These are phyloP conservation scores for Parastagonospora nodorum DNA, from an alignment of 2,329 filamentous ascomycete genomes.

Conservation along the genomic window DNA sequence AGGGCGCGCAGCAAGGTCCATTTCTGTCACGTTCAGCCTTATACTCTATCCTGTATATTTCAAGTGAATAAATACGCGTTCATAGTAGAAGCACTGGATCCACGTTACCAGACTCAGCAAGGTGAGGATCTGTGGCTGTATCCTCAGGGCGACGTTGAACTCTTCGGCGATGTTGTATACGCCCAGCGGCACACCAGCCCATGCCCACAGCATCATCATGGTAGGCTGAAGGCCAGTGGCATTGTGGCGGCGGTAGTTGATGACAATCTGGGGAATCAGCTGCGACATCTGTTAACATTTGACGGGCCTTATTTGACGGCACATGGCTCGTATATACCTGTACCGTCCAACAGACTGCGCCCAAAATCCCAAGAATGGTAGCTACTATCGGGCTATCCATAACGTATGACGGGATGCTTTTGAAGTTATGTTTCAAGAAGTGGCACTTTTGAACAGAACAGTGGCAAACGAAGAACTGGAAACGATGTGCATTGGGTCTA, in stretches of 20 bases:
- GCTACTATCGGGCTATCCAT: slow-evolving; percentile 63
- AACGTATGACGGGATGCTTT: neutral
- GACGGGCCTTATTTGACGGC: neutral
- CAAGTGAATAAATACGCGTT: slow-evolving; percentile 36
- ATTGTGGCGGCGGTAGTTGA: slow-evolving; percentile 70
- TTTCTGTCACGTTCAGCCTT: slow-evolving; percentile 44
- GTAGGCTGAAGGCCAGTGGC: slow-evolving; percentile 68
- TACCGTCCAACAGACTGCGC: slow-evolving; percentile 67
- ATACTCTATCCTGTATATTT: neutral
- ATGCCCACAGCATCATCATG: slow-evolving; percentile 76
- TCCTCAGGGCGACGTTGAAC: slow-evolving; percentile 58
- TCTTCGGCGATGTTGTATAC: slow-evolving; percentile 62
- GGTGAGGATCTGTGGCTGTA: slow-evolving; percentile 64
- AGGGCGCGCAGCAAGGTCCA: slow-evolving; percentile 59
- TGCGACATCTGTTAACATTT: slow-evolving; percentile 37
- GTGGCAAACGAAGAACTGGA: too few species aligned
- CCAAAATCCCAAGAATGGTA: slow-evolving; percentile 64
- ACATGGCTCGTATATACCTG: slow-evolving; percentile 50
- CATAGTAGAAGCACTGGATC: slow-evolving; percentile 62
- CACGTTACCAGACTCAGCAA: slow-evolving; percentile 59
- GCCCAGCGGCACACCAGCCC: slow-evolving; percentile 70
- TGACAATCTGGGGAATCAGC: slow-evolving; percentile 71
- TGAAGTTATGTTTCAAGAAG: too few species aligned
- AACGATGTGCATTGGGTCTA: too few species aligned
- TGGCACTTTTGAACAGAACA: too few species aligned